Conservation (phyloP, 768 basidiomycete species). For the Sistotremastrum niveocremeum region DNA sequence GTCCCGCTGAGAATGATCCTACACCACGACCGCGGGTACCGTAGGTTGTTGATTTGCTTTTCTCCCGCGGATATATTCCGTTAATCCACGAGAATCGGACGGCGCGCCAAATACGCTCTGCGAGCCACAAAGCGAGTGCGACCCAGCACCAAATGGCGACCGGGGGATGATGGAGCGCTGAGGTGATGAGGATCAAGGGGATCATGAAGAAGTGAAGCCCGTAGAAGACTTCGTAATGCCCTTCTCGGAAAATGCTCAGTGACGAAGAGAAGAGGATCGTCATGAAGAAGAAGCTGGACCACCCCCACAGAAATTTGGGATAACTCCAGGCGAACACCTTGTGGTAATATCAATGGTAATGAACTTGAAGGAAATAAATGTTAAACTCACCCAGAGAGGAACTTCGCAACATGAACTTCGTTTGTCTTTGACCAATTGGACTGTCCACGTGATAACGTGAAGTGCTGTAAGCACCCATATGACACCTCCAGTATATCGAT, state of each 20-base stretch:
- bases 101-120: slow-evolving; percentile 20
- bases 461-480: slow-evolving; percentile 24
- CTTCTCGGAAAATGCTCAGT: slow-evolving; percentile 13
- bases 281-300: slow-evolving; percentile 13
- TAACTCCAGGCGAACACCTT: not conserved
- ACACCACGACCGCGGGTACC: not conserved
- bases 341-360: not conserved
- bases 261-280: slow-evolving; percentile 14
- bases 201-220: slow-evolving; percentile 22
- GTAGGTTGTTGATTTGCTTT: not conserved
- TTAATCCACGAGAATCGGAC: slow-evolving; percentile 21
- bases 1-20: not conserved
- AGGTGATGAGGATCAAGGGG: slow-evolving; percentile 19
- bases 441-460: slow-evolving; percentile 26
- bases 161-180: slow-evolving; percentile 23
- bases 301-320: not conserved
- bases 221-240: slow-evolving; percentile 25
- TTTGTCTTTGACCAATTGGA: slow-evolving; percentile 22
- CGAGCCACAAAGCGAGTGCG: slow-evolving; percentile 22
- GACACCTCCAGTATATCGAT: slow-evolving; percentile 24
- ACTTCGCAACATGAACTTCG: not conserved
- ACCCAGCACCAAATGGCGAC: slow-evolving; percentile 22
- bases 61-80: slow-evolving; percentile 12
- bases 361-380: not conserved
- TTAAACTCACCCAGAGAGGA: not conserved